Conservation (phyloP, 495 filamentous ascomycete genomes). For the Cryomyces minteri region DNA sequence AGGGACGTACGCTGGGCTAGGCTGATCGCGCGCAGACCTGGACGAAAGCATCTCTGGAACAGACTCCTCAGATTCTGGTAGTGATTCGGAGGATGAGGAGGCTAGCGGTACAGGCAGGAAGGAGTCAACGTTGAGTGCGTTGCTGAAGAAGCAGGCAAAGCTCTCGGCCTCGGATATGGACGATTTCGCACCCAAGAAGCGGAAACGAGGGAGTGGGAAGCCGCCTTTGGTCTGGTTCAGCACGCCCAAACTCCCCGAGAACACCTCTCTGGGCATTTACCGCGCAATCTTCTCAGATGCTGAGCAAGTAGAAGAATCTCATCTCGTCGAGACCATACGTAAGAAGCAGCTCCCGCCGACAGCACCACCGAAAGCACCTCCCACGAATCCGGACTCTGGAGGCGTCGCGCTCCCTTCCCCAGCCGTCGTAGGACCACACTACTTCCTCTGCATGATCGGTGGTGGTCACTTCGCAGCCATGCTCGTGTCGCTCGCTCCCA, state of each 20-base stretch:
- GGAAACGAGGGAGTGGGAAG: constrained; percentile 40
- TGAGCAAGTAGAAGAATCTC: constrained; percentile 45
- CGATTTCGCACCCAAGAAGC: constrained; percentile 21
- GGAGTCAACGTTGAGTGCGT: constrained; percentile 44
- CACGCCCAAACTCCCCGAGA: constrained; percentile 50
- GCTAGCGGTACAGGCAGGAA: constrained; percentile 17
- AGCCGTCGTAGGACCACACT: constrained; percentile 47
- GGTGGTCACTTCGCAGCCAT: constrained; percentile 96
- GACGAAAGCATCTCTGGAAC: constrained; percentile 87
- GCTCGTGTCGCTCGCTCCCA: constrained; percentile 76
- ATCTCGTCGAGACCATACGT: constrained; percentile 44
- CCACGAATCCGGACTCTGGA: constrained; percentile 21
- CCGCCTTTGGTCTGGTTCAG: constrained; percentile 75
- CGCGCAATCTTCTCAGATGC: constrained; percentile 55
- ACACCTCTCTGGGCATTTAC: constrained; percentile 72
- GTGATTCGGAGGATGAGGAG: constrained; percentile 33
- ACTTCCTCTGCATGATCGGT: constrained; percentile 96
- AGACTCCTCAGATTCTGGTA: constrained; percentile 32
- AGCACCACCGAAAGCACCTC: constrained; percentile 15
- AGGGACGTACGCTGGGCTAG: not conserved
- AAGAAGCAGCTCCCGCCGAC: constrained; percentile 56
- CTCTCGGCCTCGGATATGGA: constrained; percentile 37
- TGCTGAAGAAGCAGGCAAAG: constrained; percentile 70
- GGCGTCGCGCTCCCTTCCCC: constrained; percentile 27
- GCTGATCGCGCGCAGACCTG: constrained; percentile 26